These are phyloP conservation scores for Exophiala alcalophila DNA, from an alignment of 2,329 filamentous ascomycete species.

Conservation along the genomic window DNA sequence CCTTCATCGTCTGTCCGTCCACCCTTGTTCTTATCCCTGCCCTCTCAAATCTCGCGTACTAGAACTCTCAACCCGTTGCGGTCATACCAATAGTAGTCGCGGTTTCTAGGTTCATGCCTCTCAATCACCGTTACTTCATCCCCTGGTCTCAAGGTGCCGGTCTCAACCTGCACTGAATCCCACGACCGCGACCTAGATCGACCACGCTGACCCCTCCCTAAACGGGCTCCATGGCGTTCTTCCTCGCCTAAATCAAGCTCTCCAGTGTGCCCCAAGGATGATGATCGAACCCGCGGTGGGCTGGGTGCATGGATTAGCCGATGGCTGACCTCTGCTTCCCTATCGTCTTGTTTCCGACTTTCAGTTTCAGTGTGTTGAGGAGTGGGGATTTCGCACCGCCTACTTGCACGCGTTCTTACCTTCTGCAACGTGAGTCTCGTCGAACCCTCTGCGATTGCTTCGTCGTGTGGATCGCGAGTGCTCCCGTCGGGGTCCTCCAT, in stretches of 20 bases:
- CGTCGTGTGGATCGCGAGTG: constrained; percentile 10
- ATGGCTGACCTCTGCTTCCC: constrained; percentile 2
- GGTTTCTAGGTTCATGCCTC: constrained; percentile 6
- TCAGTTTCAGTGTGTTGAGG: neutral
- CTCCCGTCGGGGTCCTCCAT: neutral
- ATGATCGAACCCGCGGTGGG: constrained; percentile 13
- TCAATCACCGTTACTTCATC: constrained; percentile 20
- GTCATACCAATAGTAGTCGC: constrained; percentile 30
- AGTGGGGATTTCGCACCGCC: neutral
- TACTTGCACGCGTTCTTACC: too few species aligned
- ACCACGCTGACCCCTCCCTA: neutral
- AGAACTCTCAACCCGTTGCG: constrained; percentile 26
- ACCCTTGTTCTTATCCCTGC: too few species aligned
- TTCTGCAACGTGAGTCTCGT: neutral
- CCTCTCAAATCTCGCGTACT: constrained; percentile 28
- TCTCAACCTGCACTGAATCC: neutral
- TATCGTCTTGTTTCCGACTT: constrained; percentile 2
- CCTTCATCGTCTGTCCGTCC: too few species aligned
- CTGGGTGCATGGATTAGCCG: constrained; percentile 7
- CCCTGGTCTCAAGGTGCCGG: constrained; percentile 8
- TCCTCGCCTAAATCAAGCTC: constrained; percentile 5
- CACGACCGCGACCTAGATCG: constrained; percentile 11
- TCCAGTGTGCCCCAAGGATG: constrained; percentile 10
- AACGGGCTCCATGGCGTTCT: neutral
- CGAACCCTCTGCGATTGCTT: constrained; percentile 1